Percentiles rank a stretch among this genome's conserved stretches.
phyloP scores from a whole-genome alignment of 2,329 filamentous ascomycete genomes.

The Pseudogymnoascus sp. region DNA sequence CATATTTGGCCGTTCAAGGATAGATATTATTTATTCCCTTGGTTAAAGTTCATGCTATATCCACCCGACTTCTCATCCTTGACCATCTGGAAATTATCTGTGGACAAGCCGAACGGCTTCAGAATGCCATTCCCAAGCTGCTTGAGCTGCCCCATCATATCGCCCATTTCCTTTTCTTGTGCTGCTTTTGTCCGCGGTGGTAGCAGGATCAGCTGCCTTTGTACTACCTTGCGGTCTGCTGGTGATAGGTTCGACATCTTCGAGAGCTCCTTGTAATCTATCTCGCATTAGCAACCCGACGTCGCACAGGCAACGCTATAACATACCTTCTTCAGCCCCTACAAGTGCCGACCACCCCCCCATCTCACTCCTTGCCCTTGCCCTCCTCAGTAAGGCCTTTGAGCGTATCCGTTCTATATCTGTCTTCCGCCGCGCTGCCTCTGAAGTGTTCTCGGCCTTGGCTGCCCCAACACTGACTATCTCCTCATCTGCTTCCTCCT shows the following conservation, averaged over 20 bases:
- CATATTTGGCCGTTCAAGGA: background rate
- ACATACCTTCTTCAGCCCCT: constrained; percentile 53
- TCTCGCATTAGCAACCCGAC: background rate
- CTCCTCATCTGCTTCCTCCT: constrained; percentile 45
- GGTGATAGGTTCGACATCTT: constrained; percentile 51
- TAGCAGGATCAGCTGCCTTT: constrained; percentile 54
- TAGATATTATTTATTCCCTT: constrained; percentile 25
- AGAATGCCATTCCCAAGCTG: constrained; percentile 83
- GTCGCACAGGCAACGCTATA: background rate
- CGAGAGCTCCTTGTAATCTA: constrained; percentile 64
- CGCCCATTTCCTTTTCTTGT: constrained; percentile 78
- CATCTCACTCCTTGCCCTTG: constrained; percentile 47
- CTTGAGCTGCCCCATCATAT: constrained; percentile 98
- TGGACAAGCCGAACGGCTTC: constrained; percentile 87
- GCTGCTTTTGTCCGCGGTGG: constrained; percentile 65
- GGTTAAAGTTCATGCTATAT: constrained; percentile 81
- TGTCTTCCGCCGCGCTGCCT: constrained; percentile 34
- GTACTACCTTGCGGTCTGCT: constrained; percentile 60
- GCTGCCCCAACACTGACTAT: constrained; percentile 51
- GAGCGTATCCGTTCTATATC: constrained; percentile 70
- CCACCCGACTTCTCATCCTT: constrained; percentile 85
- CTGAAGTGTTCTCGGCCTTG: constrained; percentile 32
- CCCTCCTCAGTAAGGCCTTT: constrained; percentile 61
- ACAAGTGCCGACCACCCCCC: constrained; percentile 74
- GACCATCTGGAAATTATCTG: constrained; percentile 88